Conservation (phyloP, 2,329 filamentous ascomycete genomes). For the Trichoderma sp. region DNA sequence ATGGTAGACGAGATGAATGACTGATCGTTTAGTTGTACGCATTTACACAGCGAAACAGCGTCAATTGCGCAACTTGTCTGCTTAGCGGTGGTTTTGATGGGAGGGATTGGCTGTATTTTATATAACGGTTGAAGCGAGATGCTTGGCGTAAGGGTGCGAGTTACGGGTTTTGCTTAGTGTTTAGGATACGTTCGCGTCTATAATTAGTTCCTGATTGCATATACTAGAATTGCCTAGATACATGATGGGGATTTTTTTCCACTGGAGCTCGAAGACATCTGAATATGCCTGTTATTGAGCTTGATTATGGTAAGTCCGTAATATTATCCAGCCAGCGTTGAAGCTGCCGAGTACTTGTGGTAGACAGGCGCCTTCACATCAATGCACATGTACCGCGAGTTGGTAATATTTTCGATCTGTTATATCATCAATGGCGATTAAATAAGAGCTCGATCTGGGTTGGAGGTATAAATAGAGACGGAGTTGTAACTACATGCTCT, state of each 20-base stretch:
- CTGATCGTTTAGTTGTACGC: neutral
- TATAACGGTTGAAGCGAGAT: neutral
- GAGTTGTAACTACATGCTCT: neutral
- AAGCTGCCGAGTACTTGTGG: neutral
- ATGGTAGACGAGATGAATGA: neutral
- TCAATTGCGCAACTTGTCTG: neutral
- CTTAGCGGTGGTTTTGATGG: neutral
- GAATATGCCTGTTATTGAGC: neutral
- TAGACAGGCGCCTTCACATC: neutral
- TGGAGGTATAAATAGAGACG: neutral
- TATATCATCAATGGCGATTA: neutral
- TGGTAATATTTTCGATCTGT: neutral
- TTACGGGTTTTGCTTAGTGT: neutral
- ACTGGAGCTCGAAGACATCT: neutral
- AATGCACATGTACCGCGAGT: neutral
- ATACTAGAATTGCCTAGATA: neutral
- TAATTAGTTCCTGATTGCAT: neutral
- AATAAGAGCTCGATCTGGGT: neutral
- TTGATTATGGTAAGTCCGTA: neutral
- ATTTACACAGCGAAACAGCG: neutral
- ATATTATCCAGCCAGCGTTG: neutral
- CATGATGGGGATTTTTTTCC: neutral
- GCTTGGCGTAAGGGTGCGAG: constrained; percentile 10
- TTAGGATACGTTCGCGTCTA: constrained; percentile 8
- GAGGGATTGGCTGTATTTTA: neutral